These are phyloP conservation scores for Mimosa bimucronata DNA, from an alignment of 306 rosid genomes.

Conservation along the genomic window DNA sequence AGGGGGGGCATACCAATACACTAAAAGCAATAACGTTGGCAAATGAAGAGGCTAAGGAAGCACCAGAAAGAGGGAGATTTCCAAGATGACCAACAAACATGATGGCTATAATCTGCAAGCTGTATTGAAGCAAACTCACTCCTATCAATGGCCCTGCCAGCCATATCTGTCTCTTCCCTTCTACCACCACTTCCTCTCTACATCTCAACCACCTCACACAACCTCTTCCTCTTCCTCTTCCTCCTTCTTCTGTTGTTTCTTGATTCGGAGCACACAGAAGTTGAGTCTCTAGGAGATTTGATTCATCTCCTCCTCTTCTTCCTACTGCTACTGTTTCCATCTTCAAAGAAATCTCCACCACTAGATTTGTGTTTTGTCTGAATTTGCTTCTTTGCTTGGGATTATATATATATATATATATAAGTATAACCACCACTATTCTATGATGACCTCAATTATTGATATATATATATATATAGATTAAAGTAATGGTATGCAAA, in stretches of 20 bases:
- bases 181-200: constrained; percentile 40
- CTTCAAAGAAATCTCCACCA: constrained; percentile 19
- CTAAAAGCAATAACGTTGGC: constrained; percentile 57
- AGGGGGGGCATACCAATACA: constrained; percentile 43
- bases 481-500: neutral
- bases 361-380: neutral
- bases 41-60: constrained; percentile 58
- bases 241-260: neutral
- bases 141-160: constrained; percentile 61
- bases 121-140: constrained; percentile 53
- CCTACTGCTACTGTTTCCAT: constrained; percentile 35
- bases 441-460: neutral
- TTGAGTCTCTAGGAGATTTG: constrained; percentile 34
- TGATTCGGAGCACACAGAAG: constrained; percentile 2
- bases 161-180: constrained; percentile 52
- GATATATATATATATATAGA: neutral
- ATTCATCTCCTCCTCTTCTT: constrained; percentile 11
- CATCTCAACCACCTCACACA: constrained; percentile 11
- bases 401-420: no score
- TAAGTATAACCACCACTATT: neutral
- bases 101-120: constrained; percentile 52
- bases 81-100: constrained; percentile 71
- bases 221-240: neutral
- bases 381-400: neutral
- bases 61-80: constrained; percentile 56